Evolutionary conservation across 2,329 filamentous ascomycete species (phyloP).

Genomic region (Colletotrichum magnum): DNA sequence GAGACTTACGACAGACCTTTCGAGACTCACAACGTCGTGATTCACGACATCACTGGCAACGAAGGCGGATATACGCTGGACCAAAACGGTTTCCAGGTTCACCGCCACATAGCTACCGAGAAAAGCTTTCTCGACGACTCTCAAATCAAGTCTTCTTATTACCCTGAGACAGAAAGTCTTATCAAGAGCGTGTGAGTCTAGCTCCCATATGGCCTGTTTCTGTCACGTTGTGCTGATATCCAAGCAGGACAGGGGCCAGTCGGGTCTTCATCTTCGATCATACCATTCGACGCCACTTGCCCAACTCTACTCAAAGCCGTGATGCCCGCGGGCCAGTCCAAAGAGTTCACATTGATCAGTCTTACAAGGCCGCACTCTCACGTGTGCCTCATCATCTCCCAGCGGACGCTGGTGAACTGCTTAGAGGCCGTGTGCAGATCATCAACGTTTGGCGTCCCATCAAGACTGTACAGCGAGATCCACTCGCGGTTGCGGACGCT

Average conservation of each 20-base stretch:
- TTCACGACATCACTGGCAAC: constrained; percentile 53
- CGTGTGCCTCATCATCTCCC: constrained; percentile 61
- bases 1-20: constrained; percentile 52
- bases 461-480: constrained; percentile 65
- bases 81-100: constrained; percentile 54
- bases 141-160: constrained; percentile 76
- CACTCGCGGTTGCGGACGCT: constrained; percentile 67
- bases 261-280: constrained; percentile 75
- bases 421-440: constrained; percentile 63
- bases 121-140: constrained; percentile 67
- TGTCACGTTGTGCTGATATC: constrained; percentile 9
- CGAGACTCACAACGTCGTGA: constrained; percentile 47
- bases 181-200: constrained; percentile 68
- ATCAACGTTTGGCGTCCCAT: constrained; percentile 70
- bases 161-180: constrained; percentile 78
- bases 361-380: constrained; percentile 57
- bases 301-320: constrained; percentile 62
- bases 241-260: constrained; percentile 66
- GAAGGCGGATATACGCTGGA: constrained; percentile 56
- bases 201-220: too few species aligned
- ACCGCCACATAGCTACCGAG: constrained; percentile 48
- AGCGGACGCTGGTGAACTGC: constrained; percentile 58
- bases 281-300: constrained; percentile 61
- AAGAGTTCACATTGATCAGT: constrained; percentile 69
- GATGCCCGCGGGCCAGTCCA: constrained; percentile 60